Evolutionary conservation across 1,284 basidiomycete species (phyloP).

Genomic region (Apiotrichum laibachii): DNA sequence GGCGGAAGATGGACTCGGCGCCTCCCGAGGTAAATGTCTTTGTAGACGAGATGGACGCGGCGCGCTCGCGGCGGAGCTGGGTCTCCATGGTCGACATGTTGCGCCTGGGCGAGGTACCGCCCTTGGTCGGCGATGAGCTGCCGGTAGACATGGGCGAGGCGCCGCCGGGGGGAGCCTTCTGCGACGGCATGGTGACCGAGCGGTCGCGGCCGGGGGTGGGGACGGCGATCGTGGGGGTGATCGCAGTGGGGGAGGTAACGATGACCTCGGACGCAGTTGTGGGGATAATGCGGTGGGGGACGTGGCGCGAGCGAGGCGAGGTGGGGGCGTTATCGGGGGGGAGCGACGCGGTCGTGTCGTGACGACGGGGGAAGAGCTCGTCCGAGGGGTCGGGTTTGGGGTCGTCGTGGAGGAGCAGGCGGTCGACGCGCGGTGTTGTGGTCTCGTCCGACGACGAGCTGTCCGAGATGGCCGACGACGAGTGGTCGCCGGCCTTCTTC

Average conservation of each 20-base stretch:
- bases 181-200: slow-evolving; percentile 17
- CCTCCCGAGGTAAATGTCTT: slow-evolving; percentile 74
- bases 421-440: slow-evolving; percentile 21
- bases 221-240: background rate
- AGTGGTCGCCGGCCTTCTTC: slow-evolving; percentile 9
- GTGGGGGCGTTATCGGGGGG: slow-evolving; percentile 34
- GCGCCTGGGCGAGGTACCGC: slow-evolving; percentile 9
- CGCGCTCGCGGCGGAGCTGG: slow-evolving; percentile 42
- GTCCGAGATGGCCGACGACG: background rate
- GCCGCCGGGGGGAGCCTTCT: background rate
- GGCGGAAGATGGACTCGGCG: slow-evolving; percentile 96
- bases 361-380: slow-evolving; percentile 65
- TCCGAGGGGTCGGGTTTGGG: slow-evolving; percentile 60
- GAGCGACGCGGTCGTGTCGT: slow-evolving; percentile 63
- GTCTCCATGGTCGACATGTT: slow-evolving; percentile 30
- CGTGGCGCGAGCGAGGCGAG: slow-evolving; percentile 11
- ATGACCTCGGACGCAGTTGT: background rate
- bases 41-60: slow-evolving; percentile 44
- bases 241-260: too few relatives aligned
- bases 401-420: slow-evolving; percentile 29
- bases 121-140: background rate
- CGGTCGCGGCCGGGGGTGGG: slow-evolving; percentile 8
- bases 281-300: background rate
- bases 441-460: slow-evolving; percentile 29
- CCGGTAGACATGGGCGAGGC: background rate